Evolutionary conservation across 164 flowering plant genomes (phyloP), one percentile per base, ranked within the genome.

Genomic region (Kalanchoe fedtschenkoi): DNA sequence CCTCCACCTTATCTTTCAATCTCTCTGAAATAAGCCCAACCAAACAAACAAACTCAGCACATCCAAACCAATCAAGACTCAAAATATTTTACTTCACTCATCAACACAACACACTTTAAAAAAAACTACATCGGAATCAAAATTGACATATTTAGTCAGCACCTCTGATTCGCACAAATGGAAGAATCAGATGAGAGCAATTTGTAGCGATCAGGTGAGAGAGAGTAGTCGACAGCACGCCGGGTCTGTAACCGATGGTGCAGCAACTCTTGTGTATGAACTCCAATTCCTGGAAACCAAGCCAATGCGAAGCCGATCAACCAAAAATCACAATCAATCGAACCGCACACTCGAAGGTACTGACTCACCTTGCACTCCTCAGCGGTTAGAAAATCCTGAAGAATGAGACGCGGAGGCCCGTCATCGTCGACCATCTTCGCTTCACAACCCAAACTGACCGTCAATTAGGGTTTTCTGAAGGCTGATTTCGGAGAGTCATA

Each of bases 131-230:
- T 21, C 5, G 19, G 24, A 2, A 43, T 43, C 1, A n/a, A 43
- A 43, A 37, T 26, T 24, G 22, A 21, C 42, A 34, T n/a, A 59
- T 9, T 44, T 43, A 21, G 28, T 5, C 37, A 35, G 1, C 35
- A 86, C 97, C 98, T 81, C 96, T 61, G 66, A 95, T 75, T 43
- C 86, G 77, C 4, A 95, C 77, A 63, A 95, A 77, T 61, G 99
- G 96, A 33, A 91, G 9, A 68, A 91, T 75, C 41, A 95, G 73
- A 41, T 88, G 97, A 19, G 85, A 60, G 35, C 69, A 91, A 47
- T 83, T 78, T 16, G 99, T 95, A 63, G 99, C 95, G 51, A 88
- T 79, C 46, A 95, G 96, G 71, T 95, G 99, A 60, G 91, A 84
- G 61, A 95, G 93, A 65, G 95, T 91, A 51, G 95, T 88, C 47